Evolutionary conservation across 2,329 filamentous ascomycete species (phyloP), one percentile per base, ranked within the genome.

Genomic region (Madurella mycetomatis): DNA sequence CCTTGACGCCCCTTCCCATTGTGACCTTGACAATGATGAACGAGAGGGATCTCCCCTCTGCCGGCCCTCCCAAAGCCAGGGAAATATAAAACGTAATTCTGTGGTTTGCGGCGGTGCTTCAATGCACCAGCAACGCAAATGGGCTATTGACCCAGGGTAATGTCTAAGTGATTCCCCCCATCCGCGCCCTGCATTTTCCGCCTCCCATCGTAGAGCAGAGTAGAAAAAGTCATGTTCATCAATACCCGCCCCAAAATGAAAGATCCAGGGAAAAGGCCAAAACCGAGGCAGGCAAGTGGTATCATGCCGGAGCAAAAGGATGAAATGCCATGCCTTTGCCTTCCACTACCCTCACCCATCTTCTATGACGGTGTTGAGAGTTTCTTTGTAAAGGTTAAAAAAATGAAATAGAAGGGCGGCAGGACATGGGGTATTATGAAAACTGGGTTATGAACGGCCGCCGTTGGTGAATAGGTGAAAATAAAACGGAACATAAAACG

Each of bases 71-170:
- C 25, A 13, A 25, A 25, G n/a, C 18, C 12, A 30, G 39, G 30
- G 19, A 47, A 32, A 37, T 16, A 48, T 45, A 53, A 51, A 57
- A 57, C 54, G 54, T 56, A 56, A 49, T 45, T 41, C 30, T 34
- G 17, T 32, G 18, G 15, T 50, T 30, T 40, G 42, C 15, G 47
- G 40, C 16, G 41, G n/a, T 15, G 30, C 16, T 40, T 25, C 39
- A 30, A 42, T 43, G 37, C 42, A 30, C 17, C 48, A 34, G 42
- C 45, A 17, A 41, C 51, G 32, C 16, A 37, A 50, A 54, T 45
- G 61, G 62, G 60, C 55, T 63, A 56, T 64, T 64, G 60, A 59
- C 60, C 62, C 62, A 55, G 58, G 56, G 58, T 56, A 59, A 47
- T 63, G 58, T 64, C 62, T 64, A 64, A 57, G 53, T 55, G 25